These are phyloP conservation scores for Plantago major DNA, from an alignment of 257 asterid species.

Conservation along the genomic window DNA sequence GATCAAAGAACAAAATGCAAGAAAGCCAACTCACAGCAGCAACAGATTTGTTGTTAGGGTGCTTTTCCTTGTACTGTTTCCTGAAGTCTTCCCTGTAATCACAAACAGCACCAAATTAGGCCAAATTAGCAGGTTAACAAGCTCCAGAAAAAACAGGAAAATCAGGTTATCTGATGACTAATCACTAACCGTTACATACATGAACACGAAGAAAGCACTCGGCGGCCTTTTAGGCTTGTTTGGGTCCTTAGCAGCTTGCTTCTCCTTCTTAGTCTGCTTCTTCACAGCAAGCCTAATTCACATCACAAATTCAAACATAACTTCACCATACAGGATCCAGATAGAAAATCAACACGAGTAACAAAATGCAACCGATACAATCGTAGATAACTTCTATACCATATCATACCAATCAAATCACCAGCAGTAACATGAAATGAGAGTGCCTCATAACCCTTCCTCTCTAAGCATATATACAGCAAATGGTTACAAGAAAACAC, in stretches of 20 bases:
- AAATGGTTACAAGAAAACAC: too few relatives aligned
- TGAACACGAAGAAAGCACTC: conserved; percentile 68
- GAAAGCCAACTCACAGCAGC: conserved; percentile 34
- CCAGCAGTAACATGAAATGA: too few relatives aligned
- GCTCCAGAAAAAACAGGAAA: not conserved
- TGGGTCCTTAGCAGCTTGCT: conserved; percentile 58
- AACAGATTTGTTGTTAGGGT: conserved; percentile 65
- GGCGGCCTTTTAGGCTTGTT: conserved; percentile 75
- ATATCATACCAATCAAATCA: too few relatives aligned
- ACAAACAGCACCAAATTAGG: not conserved
- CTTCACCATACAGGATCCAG: not conserved
- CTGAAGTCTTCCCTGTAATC: conserved; percentile 58
- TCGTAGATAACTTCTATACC: too few relatives aligned
- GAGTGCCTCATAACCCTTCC: too few relatives aligned
- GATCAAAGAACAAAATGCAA: not conserved
- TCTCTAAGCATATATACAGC: too few relatives aligned
- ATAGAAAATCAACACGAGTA: too few relatives aligned
- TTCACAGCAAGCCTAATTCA: conserved; percentile 47
- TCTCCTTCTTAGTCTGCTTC: conserved; percentile 43
- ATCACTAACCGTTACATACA: conserved; percentile 31
- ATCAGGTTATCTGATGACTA: not conserved
- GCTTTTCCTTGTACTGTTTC: conserved; percentile 48
- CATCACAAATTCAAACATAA: conserved; percentile 13
- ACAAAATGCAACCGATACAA: too few relatives aligned
- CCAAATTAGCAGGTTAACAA: not conserved